Evolutionary conservation across 2,329 filamentous ascomycete species (phyloP), one percentile per base, ranked within the genome.

Genomic region (Pseudogymnoascus sp.): DNA sequence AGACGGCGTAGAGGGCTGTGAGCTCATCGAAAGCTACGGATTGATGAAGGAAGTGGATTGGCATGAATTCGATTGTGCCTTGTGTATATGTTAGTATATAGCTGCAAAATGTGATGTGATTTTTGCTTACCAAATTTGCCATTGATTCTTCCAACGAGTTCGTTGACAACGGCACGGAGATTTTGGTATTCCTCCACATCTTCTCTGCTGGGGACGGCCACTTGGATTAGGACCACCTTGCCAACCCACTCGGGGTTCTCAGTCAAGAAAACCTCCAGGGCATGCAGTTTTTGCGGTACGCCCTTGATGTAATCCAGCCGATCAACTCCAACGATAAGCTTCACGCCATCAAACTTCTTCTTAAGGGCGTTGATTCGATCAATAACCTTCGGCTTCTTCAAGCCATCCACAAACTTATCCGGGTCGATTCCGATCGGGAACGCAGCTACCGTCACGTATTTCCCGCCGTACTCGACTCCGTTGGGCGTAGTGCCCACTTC

Each of bases 181-280:
- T 97, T 96, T 73, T 97, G 92, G 71, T 99, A 97, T 71, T 97
- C 94, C 70, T 97, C 94, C 60, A 97, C 94, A 69, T 97, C 94
- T 71, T 96, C 90, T 63, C 94, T 83, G 62, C 90, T 95, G 2
- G 94, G 94, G 18, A 99, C 91, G 2, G 94, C 94, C 30, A 97
- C 92, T 73, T 97, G 94, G 0, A 97, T 90, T 13, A 99, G 81
- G 2, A 97, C 92, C 19, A 97, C 92, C 74, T 96, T 95, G 66
- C 94, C 94, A 63, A 97, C 92, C 92, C 92, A 96, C 73, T 97
- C 92, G 0, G 94, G 94, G 69, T 99, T 91, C 69, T 97, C 92
- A 0, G 91, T 95, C 30, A 99, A 78, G 77, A 99, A 97, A 3
- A 97, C 90, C 73, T 99, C 94, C 39, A 97, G 83, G 1, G 94